These are phyloP conservation scores for Calonectria hongkongensis DNA, from an alignment of 2,329 filamentous ascomycete genomes.

Conservation along the genomic window DNA sequence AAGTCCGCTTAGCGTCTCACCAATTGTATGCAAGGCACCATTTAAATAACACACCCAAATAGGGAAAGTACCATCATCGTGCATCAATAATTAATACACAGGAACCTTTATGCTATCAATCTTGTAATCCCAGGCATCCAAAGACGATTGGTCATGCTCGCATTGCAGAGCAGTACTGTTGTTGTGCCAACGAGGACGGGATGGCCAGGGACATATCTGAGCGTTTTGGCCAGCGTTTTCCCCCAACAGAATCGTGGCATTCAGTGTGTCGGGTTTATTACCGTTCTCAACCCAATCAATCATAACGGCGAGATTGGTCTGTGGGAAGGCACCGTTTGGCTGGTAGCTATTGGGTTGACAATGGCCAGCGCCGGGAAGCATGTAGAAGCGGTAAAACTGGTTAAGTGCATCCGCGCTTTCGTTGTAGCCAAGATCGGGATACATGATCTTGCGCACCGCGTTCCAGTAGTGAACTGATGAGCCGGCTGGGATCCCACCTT, in stretches of 20 bases:
- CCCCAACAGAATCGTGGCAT: slow-evolving; percentile 1
- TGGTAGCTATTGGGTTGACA: slow-evolving; percentile 11
- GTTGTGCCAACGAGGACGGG: neutral
- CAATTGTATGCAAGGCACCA: too few relatives aligned
- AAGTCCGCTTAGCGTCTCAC: too few relatives aligned
- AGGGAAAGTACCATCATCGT: too few relatives aligned
- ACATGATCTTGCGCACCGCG: slow-evolving; percentile 5
- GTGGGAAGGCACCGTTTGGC: slow-evolving; percentile 9
- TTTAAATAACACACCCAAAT: too few relatives aligned
- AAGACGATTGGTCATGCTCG: slow-evolving; percentile 1
- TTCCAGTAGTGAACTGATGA: slow-evolving; percentile 6
- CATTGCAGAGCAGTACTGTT: slow-evolving; percentile 3
- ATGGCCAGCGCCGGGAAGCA: slow-evolving; percentile 1
- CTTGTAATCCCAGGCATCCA: neutral
- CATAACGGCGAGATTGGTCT: slow-evolving; percentile 9
- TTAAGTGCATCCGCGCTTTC: neutral
- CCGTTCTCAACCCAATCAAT: slow-evolving; percentile 20
- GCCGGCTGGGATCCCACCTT: slow-evolving; percentile 3
- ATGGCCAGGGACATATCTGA: slow-evolving; percentile 13
- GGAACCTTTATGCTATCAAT: neutral
- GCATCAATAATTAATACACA: neutral
- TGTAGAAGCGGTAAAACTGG: slow-evolving; percentile 18
- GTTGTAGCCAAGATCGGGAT: neutral
- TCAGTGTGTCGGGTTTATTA: neutral
- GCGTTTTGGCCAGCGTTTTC: slow-evolving; percentile 1